Base-by-base conservation (phyloP, 768 basidiomycete genomes). In the Candolleomyces efflorescens region DNA sequence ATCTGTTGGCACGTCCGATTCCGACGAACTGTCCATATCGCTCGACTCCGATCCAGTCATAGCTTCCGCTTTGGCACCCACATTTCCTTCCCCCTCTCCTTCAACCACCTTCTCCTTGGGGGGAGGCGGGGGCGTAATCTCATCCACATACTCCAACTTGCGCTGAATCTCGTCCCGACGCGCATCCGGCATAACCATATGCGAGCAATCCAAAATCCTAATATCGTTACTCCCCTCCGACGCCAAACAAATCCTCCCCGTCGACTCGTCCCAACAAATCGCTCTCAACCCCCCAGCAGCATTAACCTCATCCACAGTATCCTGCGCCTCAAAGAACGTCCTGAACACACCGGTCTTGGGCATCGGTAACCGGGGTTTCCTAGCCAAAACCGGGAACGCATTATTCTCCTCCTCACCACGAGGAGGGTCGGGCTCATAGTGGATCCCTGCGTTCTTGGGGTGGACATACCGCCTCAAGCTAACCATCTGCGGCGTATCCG, bases 221-320 rank as follows among this genome's bases (percentile, higher is more conserved):
- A 86, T 71, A 13, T 68, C 59, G 3, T 69, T 54, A 26, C 76
- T 76, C 7, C 75, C 63, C 12, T 73, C 74, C 32, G 75, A 71
- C 46, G 80, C 79, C 6, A 86, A 69, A 62, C 82, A 81, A 13
- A 87, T 73, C 39, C 85, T 75, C 3, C 86, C 86, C 12, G 81
- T 82, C 22, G 76, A 73, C 66, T 89, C 86, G 59, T 89, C 87
- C 83, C 84, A 89, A 6, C 82, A 74, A 36, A 87, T 76, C 17
- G 81, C 74, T n/a, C 69, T 68, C 37, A 84, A 65, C 0, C 71
- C 71, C 10, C 72, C 72, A 12, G 60, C 44, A 13, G 48, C 47
- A 38, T 67, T 71, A 22, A 71, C 60, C 32, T 53, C 43, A 15
- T 60, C 49, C 23, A 60, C 60, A 23, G 62, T 26, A 22, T 60